phyloP scores from a whole-genome alignment of 2,329 filamentous ascomycete species.

The Chaetomiaceae sp. region DNA sequence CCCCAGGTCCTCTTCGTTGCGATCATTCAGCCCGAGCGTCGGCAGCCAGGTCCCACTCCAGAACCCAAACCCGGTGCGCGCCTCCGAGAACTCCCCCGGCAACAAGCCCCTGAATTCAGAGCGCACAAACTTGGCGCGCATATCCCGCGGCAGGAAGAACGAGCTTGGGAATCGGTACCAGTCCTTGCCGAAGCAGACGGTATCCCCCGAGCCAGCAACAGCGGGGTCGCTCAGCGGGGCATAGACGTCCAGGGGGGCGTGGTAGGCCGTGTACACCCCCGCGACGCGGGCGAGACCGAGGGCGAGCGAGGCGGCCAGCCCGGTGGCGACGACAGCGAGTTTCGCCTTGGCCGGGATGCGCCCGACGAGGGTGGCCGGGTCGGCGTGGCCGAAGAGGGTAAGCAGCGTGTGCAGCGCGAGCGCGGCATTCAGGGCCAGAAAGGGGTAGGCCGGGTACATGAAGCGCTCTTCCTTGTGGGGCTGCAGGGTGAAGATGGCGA shows the following conservation, averaged over 20 bases:
- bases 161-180: constrained; percentile 98
- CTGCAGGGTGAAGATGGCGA: constrained; percentile 82
- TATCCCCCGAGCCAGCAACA: constrained; percentile 55
- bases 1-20: constrained; percentile 74
- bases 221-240: constrained; percentile 51
- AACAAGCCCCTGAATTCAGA: constrained; percentile 85
- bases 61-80: constrained; percentile 59
- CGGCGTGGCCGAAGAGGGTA: constrained; percentile 63
- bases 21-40: constrained; percentile 83
- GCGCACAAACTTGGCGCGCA: constrained; percentile 82
- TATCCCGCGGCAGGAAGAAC: constrained; percentile 78
- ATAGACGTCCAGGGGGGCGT: constrained; percentile 70
- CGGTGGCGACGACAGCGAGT: constrained; percentile 52
- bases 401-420: constrained; percentile 77
- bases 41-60: constrained; percentile 80
- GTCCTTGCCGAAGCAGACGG: constrained; percentile 87
- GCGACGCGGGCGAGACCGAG: constrained; percentile 65
- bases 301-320: constrained; percentile 59
- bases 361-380: constrained; percentile 60
- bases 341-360: constrained; percentile 73
- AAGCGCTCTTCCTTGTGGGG: constrained; percentile 98
- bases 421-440: constrained; percentile 81
- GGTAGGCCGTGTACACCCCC: constrained; percentile 75
- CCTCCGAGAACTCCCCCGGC: constrained; percentile 83
- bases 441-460: constrained; percentile 96